phyloP scores from a whole-genome alignment of 2,329 filamentous ascomycete genomes.

The Ploettnerulaceae sp. region DNA sequence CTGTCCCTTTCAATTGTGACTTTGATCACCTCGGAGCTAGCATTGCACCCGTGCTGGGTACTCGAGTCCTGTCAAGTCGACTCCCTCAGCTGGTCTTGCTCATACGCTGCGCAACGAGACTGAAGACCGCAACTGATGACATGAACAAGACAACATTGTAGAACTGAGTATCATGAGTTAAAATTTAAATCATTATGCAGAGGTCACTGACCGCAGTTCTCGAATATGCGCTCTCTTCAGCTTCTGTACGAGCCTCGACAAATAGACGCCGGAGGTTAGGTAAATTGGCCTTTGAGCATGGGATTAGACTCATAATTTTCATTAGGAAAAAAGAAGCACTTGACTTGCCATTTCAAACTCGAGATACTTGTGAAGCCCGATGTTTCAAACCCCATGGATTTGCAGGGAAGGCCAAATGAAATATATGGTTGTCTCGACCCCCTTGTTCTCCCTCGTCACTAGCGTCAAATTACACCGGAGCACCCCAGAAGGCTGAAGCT shows the following conservation, averaged over 20 bases:
- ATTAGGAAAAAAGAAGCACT: conserved; percentile 3
- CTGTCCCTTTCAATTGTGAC: no score
- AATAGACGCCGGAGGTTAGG: conserved; percentile 95
- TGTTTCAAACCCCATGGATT: conserved; percentile 23
- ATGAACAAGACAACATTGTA: conserved; percentile 97
- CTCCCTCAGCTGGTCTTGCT: conserved; percentile 26
- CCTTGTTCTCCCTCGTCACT: conserved; percentile 17
- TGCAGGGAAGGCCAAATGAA: conserved; percentile 19
- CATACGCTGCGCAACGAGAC: conserved; percentile 84
- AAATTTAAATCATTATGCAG: neutral
- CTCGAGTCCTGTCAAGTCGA: no score
- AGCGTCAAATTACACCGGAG: conserved; percentile 16
- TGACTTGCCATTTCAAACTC: conserved; percentile 23
- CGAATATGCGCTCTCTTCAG: conserved; percentile 91
- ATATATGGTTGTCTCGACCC: conserved; percentile 7
- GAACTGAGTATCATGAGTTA: conserved; percentile 55
- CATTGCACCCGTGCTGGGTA: no score
- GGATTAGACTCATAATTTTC: conserved; percentile 23
- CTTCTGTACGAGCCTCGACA: conserved; percentile 86
- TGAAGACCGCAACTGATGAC: conserved; percentile 92
- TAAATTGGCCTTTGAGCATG: conserved; percentile 56
- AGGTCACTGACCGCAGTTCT: conserved; percentile 70
- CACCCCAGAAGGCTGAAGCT: conserved; percentile 22
- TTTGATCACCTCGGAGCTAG: no score
- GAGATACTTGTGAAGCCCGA: conserved; percentile 4